Conservation (phyloP, 148 eudicot genomes). For the Chenopodium suecicum region DNA sequence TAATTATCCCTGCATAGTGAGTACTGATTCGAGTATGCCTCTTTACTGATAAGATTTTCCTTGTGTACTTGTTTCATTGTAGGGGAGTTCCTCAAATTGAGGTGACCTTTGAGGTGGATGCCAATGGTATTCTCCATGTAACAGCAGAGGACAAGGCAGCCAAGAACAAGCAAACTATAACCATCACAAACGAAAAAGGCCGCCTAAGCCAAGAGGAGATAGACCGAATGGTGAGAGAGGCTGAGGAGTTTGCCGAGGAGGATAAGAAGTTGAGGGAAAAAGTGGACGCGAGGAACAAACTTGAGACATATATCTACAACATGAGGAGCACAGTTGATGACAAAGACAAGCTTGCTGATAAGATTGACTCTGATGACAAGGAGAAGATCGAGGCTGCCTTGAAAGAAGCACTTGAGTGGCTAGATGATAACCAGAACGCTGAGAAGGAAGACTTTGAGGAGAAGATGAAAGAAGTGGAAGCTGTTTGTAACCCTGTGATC, state of each 20-base stretch:
- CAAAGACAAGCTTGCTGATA: constrained; percentile 43
- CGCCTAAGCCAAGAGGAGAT: constrained; percentile 55
- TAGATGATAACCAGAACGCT: constrained; percentile 44
- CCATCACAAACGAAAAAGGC: constrained; percentile 57
- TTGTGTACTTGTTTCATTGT: background rate
- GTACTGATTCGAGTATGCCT: background rate
- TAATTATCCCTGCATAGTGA: background rate
- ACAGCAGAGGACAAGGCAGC: constrained; percentile 69
- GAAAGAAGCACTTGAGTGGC: constrained; percentile 53
- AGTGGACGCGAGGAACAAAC: constrained; percentile 46
- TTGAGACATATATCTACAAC: constrained; percentile 45
- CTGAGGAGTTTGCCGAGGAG: constrained; percentile 49
- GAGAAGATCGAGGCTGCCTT: constrained; percentile 40
- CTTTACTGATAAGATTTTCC: background rate
- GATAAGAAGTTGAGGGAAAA: constrained; percentile 41
- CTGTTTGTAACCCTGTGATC: constrained; percentile 47
- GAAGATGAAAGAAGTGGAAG: constrained; percentile 62
- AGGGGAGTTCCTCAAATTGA: constrained; percentile 71
- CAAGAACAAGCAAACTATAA: constrained; percentile 48
- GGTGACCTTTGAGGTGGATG: constrained; percentile 67
- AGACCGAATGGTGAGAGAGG: constrained; percentile 40
- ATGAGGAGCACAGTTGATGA: constrained; percentile 51
- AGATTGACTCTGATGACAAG: constrained; percentile 46
- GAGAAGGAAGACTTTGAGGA: constrained; percentile 53
- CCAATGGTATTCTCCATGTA: constrained; percentile 56